These are phyloP conservation scores for Phytophthora fragariaefolia DNA, from an alignment of 352 stramenopile genomes.

Conservation along the genomic window DNA sequence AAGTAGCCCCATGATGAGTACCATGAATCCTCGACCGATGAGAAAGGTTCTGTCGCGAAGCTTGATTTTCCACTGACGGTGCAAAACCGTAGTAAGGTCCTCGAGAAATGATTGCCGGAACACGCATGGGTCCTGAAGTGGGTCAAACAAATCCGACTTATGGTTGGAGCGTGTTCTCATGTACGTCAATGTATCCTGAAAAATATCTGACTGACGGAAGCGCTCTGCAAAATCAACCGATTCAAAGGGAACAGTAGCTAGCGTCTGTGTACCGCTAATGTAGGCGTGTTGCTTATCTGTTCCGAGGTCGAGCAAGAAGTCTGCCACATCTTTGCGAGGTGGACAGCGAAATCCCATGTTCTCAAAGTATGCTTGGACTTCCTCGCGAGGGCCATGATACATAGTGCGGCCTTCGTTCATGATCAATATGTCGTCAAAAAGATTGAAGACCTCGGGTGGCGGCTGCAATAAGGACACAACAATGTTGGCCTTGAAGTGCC, in stretches of 20 bases:
- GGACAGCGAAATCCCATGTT: conserved; percentile 54
- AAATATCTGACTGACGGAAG: conserved; percentile 62
- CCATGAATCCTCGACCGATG: conserved; percentile 54
- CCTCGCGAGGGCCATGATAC: conserved; percentile 58
- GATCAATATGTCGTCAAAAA: conserved; percentile 95
- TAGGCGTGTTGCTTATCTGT: conserved; percentile 63
- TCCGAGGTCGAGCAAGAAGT: conserved; percentile 62
- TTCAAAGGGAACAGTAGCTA: conserved; percentile 29
- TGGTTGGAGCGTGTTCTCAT: conserved; percentile 34
- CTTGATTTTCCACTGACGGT: conserved; percentile 76
- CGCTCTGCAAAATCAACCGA: conserved; percentile 53
- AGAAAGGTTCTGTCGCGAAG: conserved; percentile 60
- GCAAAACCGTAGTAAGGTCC: conserved; percentile 51
- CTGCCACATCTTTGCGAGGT: conserved; percentile 53
- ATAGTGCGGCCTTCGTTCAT: conserved; percentile 92
- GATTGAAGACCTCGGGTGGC: conserved; percentile 92
- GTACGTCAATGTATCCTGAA: conserved; percentile 51
- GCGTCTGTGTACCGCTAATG: conserved; percentile 12
- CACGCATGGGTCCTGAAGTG: conserved; percentile 24
- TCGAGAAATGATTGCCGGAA: conserved; percentile 64
- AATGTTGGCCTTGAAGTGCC: conserved; percentile 57
- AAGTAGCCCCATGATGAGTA: conserved; percentile 67
- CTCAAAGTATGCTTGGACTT: conserved; percentile 58
- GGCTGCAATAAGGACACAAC: conserved; percentile 91
- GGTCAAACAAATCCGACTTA: conserved; percentile 22